phyloP scores from a whole-genome alignment of 805 yeast genomes.

The Saccharomycodes ludwigii region DNA sequence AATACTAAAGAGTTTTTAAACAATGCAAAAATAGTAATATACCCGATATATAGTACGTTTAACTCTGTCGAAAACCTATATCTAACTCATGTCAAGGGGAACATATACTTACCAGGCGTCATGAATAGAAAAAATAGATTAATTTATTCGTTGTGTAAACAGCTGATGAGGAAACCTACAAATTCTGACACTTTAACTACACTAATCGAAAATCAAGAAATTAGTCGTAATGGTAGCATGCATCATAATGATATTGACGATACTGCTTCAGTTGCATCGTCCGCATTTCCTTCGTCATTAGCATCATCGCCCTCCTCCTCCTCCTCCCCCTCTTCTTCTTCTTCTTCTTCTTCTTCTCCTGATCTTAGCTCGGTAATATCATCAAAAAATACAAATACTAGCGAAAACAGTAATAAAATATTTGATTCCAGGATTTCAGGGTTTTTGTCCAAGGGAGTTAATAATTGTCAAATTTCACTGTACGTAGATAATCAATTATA shows the following conservation, averaged over 20 bases:
- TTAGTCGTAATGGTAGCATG: conserved; percentile 5
- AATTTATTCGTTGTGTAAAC: conserved; percentile 55
- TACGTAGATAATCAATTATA: too few species aligned
- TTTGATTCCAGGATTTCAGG: too few species aligned
- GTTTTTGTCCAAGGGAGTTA: too few species aligned
- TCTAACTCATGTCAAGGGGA: conserved; percentile 58
- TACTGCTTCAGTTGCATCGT: too few species aligned
- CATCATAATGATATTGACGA: conserved; percentile 4
- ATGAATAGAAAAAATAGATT: conserved; percentile 61
- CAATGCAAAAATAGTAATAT: conserved; percentile 49
- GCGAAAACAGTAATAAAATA: not conserved
- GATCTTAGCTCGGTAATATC: too few species aligned
- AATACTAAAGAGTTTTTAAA: conserved; percentile 32
- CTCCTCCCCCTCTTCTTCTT: too few species aligned
- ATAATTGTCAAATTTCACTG: too few species aligned
- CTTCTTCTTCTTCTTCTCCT: too few species aligned
- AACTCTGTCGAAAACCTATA: conserved; percentile 24
- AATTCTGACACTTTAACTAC: too few species aligned
- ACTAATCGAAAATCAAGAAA: conserved; percentile 3
- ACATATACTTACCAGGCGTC: conserved; percentile 55
- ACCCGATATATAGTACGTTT: conserved; percentile 41
- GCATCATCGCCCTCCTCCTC: too few species aligned
- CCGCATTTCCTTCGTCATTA: too few species aligned
- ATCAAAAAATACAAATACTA: not conserved
- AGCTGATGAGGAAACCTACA: conserved; percentile 38